A percentile compares a stretch with the other conserved stretches of the same genome.
Conservation (phyloP, 257 asterid species). For the Solanum infundibuliforme region DNA sequence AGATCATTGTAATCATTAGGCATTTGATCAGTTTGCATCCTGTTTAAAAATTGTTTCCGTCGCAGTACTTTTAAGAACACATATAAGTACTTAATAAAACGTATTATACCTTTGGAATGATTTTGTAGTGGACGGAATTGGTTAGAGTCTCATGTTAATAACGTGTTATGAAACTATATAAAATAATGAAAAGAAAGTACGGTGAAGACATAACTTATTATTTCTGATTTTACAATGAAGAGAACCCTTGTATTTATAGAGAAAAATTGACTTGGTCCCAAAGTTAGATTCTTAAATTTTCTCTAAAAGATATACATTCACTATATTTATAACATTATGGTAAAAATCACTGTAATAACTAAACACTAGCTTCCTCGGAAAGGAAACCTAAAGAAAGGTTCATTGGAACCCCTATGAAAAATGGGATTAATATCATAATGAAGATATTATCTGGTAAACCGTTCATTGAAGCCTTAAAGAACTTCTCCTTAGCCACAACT, state of each 20-base stretch:
- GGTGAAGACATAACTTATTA: too few species aligned
- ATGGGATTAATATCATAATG: neutral
- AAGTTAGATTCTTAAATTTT: too few species aligned
- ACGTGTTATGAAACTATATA: neutral
- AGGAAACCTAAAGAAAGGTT: neutral
- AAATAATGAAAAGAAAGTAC: too few species aligned
- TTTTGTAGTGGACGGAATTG: too few species aligned
- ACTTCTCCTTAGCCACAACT: slow-evolving; percentile 71
- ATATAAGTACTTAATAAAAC: neutral
- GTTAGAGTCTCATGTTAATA: neutral
- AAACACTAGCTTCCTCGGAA: neutral
- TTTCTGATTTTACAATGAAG: neutral
- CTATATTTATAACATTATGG: too few species aligned
- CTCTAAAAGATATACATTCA: too few species aligned
- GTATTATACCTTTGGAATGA: neutral
- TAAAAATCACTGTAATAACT: too few species aligned
- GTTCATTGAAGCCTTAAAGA: slow-evolving; percentile 17
- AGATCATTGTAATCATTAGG: too few species aligned
- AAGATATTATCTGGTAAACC: neutral
- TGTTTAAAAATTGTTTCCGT: neutral
- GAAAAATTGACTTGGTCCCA: too few species aligned
- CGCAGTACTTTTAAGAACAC: neutral
- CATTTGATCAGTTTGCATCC: neutral
- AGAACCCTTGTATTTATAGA: neutral
- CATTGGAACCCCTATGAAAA: neutral